Evolutionary conservation across 306 rosid genomes (phyloP), one percentile per base, ranked within the genome.

Genomic region (Prunus armeniaca): DNA sequence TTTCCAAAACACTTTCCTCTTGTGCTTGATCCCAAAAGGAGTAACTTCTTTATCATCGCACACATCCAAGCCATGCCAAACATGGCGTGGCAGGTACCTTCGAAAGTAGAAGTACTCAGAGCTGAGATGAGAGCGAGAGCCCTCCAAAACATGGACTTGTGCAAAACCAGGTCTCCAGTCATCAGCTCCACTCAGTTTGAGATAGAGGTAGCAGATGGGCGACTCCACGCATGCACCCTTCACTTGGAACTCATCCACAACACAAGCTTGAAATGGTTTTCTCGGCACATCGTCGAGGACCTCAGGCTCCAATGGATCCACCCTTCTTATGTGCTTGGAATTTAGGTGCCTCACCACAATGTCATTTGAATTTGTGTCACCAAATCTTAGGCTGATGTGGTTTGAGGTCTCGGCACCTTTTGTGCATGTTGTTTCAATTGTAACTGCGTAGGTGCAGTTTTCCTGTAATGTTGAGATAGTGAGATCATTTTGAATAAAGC

Each of bases 161-260:
- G 85, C 93, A 11, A 84, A 91, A 58, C 93, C 98, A 0, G 93
- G 96, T 60, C 93, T 80, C 98, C 98, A 91, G 13, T 93, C 89
- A n/a, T 93, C 96, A 4, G 50, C 18, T 12, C 98, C 97, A 4
- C 67, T 27, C 27, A 87, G 46, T 75, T 91, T 93, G 34, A 93
- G 90, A 73, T 89, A 93, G 28, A 93, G 72, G 74, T 87, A 87
- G 83, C 97, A 93, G 12, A 93, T 76, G 3, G 93, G 89, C 0
- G 91, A 86, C 46, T 84, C 84, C 0, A 93, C 82, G 34, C 98
- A 91, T 9, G 73, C 87, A 22, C 87, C 93, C n/a, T 67, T 73
- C 12, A 91, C 90, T 46, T 78, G 85, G 74, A 93, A 91, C 41
- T 84, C 80, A 79, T 93, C 97, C 41, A 93, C 92, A 82, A 67